Percentiles rank a stretch among this genome's conserved stretches.
Conservation (phyloP, 2,329 filamentous ascomycete species). For the Zarea fungicola region DNA sequence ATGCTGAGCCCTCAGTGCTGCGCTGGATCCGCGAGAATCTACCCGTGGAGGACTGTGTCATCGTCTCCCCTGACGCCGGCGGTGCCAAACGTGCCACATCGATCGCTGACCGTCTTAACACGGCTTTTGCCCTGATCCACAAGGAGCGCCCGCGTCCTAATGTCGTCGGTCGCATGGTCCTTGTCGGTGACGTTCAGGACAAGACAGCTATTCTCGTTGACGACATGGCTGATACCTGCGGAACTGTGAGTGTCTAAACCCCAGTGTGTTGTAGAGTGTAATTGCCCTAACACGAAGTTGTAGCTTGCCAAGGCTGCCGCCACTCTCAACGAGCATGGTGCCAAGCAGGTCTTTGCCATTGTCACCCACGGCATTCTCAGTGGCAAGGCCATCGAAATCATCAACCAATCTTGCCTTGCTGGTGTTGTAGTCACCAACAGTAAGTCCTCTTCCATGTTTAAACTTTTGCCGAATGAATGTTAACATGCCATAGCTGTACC, state of each 20-base stretch:
- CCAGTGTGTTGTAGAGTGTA: neutral
- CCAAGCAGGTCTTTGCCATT: conserved; percentile 84
- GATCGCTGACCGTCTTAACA: conserved; percentile 86
- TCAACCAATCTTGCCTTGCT: conserved; percentile 72
- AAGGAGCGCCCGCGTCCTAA: conserved; percentile 86
- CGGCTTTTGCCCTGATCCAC: conserved; percentile 90
- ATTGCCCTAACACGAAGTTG: conserved; percentile 14
- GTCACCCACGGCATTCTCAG: conserved; percentile 92
- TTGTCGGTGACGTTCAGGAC: conserved; percentile 89
- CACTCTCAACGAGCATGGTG: conserved; percentile 81
- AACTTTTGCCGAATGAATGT: conserved; percentile 7
- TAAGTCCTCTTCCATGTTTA: conserved; percentile 25
- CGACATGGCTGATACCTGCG: conserved; percentile 96
- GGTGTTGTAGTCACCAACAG: conserved; percentile 87
- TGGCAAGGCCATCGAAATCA: conserved; percentile 78
- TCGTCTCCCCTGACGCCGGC: conserved; percentile 91
- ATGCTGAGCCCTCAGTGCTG: conserved; percentile 87
- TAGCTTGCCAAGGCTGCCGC: conserved; percentile 73
- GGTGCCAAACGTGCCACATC: conserved; percentile 91
- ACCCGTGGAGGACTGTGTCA: conserved; percentile 75
- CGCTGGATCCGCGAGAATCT: conserved; percentile 89
- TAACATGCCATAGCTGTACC: conserved; percentile 31
- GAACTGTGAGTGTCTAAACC: conserved; percentile 46
- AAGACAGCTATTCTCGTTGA: conserved; percentile 95
- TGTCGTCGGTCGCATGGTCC: conserved; percentile 83